These are phyloP conservation scores for Aspergillus quadrilineatus DNA, from an alignment of 2,329 filamentous ascomycete genomes.

Conservation along the genomic window DNA sequence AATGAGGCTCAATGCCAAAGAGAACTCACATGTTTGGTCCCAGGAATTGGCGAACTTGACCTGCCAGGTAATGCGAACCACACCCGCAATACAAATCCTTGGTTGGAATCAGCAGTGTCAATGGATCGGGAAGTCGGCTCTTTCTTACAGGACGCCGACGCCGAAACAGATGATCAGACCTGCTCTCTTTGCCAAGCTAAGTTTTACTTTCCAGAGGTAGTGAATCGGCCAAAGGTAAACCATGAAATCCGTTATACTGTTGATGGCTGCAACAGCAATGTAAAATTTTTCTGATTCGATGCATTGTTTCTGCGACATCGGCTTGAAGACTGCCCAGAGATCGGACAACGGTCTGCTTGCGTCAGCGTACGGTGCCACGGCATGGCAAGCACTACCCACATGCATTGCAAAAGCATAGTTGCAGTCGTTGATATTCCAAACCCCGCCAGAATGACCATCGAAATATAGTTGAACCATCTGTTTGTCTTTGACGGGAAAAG, in stretches of 20 bases:
- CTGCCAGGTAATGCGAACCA: constrained; percentile 9
- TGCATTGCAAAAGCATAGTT: constrained; percentile 3
- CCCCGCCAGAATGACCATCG: background rate
- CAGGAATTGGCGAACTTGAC: constrained; percentile 6
- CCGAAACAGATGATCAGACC: constrained; percentile 9
- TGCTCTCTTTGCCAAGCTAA: constrained; percentile 1
- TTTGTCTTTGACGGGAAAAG: constrained; percentile 5
- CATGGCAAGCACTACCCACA: background rate
- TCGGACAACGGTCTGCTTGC: background rate
- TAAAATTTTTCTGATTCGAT: constrained; percentile 3
- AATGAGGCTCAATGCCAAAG: background rate
- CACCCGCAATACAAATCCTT: constrained; percentile 8
- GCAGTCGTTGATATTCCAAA: constrained; percentile 1
- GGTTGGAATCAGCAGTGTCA: background rate
- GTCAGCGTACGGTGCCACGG: background rate
- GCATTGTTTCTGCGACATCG: constrained; percentile 3
- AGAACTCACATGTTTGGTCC: constrained; percentile 4
- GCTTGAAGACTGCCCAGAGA: constrained; percentile 1
- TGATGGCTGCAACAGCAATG: constrained; percentile 4
- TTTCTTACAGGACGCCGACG: constrained; percentile 6
- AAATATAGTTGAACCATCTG: constrained; percentile 5
- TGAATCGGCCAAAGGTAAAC: constrained; percentile 11
- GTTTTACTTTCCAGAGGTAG: constrained; percentile 7
- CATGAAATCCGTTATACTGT: constrained; percentile 6
- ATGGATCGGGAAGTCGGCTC: too few species aligned